Evolutionary conservation across 2,329 filamentous ascomycete genomes (phyloP).

Genomic region (Claviceps sp.): DNA sequence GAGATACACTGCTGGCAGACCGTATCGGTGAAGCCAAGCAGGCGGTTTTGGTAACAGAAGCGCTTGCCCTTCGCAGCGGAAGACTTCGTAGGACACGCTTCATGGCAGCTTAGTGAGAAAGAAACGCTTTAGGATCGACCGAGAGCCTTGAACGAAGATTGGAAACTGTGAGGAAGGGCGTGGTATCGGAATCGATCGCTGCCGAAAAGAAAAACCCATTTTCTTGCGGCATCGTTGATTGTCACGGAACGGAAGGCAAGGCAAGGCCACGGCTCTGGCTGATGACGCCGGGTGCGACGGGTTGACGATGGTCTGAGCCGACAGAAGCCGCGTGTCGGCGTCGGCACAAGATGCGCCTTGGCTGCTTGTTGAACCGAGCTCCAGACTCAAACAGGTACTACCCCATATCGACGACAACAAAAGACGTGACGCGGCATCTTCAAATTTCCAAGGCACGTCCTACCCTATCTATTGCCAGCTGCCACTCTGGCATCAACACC

Average conservation of each 20-base stretch:
- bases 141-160: too few species aligned
- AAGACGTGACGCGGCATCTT: neutral
- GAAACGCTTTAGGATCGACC: neutral
- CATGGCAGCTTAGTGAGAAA: constrained; percentile 13
- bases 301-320: constrained; percentile 17
- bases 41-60: constrained; percentile 10
- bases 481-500: neutral
- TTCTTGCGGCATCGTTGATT: neutral
- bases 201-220: neutral
- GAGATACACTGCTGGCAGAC: constrained; percentile 37
- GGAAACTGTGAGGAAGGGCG: neutral
- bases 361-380: neutral
- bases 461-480: neutral
- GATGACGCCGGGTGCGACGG: constrained; percentile 5
- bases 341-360: neutral
- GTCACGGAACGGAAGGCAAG: neutral
- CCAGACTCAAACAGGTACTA: neutral
- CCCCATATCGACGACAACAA: neutral
- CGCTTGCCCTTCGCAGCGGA: constrained; percentile 14
- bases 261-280: constrained; percentile 1
- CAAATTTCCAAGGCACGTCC: too few species aligned
- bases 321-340: constrained; percentile 16
- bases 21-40: constrained; percentile 17
- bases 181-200: neutral
- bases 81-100: constrained; percentile 19